phyloP scores from a whole-genome alignment of 2,329 filamentous ascomycete species.

The Penicillium sumatraense region DNA sequence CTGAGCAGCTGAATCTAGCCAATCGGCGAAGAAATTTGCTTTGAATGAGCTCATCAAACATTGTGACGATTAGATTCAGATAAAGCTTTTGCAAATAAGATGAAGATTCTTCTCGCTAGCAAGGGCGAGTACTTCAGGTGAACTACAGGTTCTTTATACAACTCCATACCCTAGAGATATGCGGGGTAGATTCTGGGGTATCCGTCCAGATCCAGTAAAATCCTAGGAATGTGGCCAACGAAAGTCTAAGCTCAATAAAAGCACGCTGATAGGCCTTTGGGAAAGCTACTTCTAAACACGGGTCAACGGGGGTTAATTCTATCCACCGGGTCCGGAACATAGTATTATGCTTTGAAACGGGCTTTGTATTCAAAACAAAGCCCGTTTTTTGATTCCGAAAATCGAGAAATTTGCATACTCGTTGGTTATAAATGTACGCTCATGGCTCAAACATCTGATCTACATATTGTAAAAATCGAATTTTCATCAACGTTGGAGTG shows the following conservation, averaged over 20 bases:
- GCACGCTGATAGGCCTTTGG: neutral
- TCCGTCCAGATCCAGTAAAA: neutral
- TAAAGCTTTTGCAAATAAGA: too few species aligned
- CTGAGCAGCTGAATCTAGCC: constrained; percentile 9
- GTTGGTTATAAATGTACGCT: too few species aligned
- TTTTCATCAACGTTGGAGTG: too few species aligned
- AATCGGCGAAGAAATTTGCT: constrained; percentile 3
- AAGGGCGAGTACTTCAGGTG: neutral
- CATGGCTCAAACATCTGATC: too few species aligned
- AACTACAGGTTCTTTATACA: neutral
- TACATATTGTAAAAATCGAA: too few species aligned
- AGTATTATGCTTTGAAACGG: too few species aligned
- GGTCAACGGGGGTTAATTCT: neutral
- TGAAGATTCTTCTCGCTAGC: too few species aligned
- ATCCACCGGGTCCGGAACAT: neutral
- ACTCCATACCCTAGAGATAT: neutral
- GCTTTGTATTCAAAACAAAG: too few species aligned
- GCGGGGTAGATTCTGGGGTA: neutral
- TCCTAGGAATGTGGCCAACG: neutral
- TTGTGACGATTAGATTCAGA: neutral
- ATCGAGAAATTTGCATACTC: too few species aligned
- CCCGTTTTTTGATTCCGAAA: too few species aligned
- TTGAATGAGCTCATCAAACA: constrained; percentile 10
- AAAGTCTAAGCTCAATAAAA: neutral
- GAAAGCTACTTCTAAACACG: neutral